Evolutionary conservation across 345 rosid genomes (phyloP).

Genomic region (Psidium guajava): DNA sequence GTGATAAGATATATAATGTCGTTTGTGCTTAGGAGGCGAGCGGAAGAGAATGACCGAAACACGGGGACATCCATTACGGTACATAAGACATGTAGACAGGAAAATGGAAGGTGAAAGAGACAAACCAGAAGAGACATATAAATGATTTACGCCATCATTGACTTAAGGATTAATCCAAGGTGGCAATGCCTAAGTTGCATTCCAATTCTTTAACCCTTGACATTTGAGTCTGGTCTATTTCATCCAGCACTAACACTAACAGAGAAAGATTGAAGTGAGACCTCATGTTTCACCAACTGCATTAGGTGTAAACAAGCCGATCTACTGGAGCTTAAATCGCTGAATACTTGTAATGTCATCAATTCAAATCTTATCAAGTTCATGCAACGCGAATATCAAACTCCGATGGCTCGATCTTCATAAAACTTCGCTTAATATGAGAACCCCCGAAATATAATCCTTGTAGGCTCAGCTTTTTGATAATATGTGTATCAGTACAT

Average conservation of each 20-base stretch:
- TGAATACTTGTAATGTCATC: not conserved
- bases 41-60: not conserved
- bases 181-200: too few relatives aligned
- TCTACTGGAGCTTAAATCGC: not conserved
- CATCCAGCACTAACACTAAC: not conserved
- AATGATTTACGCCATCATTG: not conserved
- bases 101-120: not conserved
- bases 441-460: not conserved
- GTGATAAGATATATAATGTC: not conserved
- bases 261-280: not conserved
- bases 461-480: not conserved
- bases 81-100: not conserved
- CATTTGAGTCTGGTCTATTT: not conserved
- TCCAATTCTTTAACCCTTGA: too few relatives aligned
- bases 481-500: conserved; percentile 7
- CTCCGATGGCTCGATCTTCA: not conserved
- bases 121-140: not conserved
- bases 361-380: not conserved
- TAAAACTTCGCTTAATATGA: not conserved
- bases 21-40: not conserved
- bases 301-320: not conserved
- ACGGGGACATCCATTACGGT: not conserved
- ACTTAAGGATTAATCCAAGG: not conserved
- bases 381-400: not conserved
- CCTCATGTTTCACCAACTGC: not conserved